These are phyloP conservation scores for Annulohypoxylon truncatum DNA, from an alignment of 2,329 filamentous ascomycete species.

Conservation along the genomic window DNA sequence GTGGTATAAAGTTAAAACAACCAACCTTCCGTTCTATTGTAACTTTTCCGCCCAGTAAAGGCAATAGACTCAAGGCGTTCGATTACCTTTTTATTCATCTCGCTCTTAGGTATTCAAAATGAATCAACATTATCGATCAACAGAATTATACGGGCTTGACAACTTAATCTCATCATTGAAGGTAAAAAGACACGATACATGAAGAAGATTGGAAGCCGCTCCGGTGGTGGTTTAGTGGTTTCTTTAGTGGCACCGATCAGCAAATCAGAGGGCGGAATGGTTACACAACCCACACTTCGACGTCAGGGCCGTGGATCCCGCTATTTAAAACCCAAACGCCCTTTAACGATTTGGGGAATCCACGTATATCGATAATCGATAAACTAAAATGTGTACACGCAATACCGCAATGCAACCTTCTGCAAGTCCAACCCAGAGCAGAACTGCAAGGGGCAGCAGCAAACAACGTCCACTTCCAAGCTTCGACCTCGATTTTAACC, in stretches of 20 bases:
- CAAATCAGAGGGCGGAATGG: slow-evolving; percentile 2
- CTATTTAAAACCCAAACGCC: slow-evolving; percentile 9
- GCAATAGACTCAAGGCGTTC: background rate
- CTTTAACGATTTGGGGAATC: slow-evolving; percentile 12
- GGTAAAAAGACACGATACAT: background rate
- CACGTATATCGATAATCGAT: slow-evolving; percentile 25
- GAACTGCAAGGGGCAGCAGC: slow-evolving; percentile 33
- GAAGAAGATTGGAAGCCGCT: background rate
- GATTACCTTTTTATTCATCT: background rate
- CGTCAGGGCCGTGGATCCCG: slow-evolving; percentile 6
- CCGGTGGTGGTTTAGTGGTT: background rate
- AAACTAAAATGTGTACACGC: slow-evolving; percentile 35
- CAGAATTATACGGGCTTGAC: background rate
- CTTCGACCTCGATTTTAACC: background rate
- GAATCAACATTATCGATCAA: background rate
- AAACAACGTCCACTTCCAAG: slow-evolving; percentile 14
- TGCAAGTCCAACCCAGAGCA: slow-evolving; percentile 17
- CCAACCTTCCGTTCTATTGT: background rate
- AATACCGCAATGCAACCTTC: slow-evolving; percentile 38
- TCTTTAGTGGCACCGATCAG: slow-evolving; percentile 7
- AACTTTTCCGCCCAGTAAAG: background rate
- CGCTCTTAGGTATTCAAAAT: background rate
- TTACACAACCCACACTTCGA: slow-evolving; percentile 4
- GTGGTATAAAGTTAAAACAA: background rate
- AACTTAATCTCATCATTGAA: background rate